Base-by-base conservation (phyloP, 345 rosid species). In the Euphorbia tirucalli region DNA sequence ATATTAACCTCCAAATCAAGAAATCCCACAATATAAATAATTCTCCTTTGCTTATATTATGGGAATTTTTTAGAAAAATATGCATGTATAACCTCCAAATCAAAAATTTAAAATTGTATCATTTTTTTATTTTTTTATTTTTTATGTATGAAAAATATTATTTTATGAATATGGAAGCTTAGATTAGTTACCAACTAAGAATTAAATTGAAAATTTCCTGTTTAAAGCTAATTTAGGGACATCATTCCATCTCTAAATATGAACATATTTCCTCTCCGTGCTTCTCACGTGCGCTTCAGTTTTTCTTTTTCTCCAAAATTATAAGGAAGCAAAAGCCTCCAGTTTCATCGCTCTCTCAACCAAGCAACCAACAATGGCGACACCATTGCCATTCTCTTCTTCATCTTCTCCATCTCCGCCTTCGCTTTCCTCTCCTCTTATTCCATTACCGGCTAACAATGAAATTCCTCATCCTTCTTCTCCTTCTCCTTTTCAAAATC, bases 401-500 rank as follows among this genome's bases (percentile, higher is more conserved):
- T 49, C 78, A 22, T 48, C 73, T 0, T 16, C 74, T 10, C 56
- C 78, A 22, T 48, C 73, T 0, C 35, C 46, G 27, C 46, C 55
- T 15, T 11, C 78, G 3, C 78, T 77, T 74, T 43, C 54, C n/a
- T 8, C 75, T 13, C 77, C 79, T 76, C 75, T 22, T 65, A 58
- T 30, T 49, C 59, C 71, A 3, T 5, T 70, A 32, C 28, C 19
- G 31, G 22, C 25, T 52, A 18, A 67, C 68, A 74, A 46, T 25
- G 3, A 2, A 32, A 69, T 21, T 41, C 52, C 61, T 0, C 74
- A 18, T 24, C 50, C 61, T 32, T 31, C 78, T 43, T 49, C 52
- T 16, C 4, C 85, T 0, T 15, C 85, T 1, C 71, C 81, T 10
- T 70, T 48, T 81, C 92, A 22, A 72, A 80, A 74, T 61, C 81